phyloP scores from a whole-genome alignment of 352 stramenopile genomes.

The Phytophthora hibernalis region DNA sequence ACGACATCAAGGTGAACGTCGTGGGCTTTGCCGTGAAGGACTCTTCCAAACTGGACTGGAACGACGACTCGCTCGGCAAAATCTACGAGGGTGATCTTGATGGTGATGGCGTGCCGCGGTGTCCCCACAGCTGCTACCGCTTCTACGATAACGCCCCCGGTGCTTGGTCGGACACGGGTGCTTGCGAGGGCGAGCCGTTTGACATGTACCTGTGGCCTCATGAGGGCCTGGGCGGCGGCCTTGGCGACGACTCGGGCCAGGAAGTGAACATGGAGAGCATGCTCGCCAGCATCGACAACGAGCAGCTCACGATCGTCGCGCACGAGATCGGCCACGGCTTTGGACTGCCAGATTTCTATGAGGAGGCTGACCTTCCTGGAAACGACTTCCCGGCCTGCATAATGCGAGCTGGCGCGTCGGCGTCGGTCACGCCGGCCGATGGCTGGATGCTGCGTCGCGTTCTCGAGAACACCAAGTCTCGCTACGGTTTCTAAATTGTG shows the following conservation, averaged over 20 bases:
- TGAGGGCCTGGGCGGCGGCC: conserved; percentile 25
- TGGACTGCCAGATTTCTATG: no score
- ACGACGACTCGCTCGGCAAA: conserved; percentile 35
- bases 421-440: conserved; percentile 11
- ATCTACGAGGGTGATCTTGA: conserved; percentile 40
- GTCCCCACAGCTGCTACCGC: conserved; percentile 38
- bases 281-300: conserved; percentile 20
- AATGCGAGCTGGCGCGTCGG: conserved; percentile 12
- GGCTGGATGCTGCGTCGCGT: conserved; percentile 26
- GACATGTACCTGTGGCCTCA: conserved; percentile 41
- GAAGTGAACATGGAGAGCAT: conserved; percentile 28
- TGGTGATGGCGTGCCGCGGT: conserved; percentile 30
- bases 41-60: conserved; percentile 36
- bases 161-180: conserved; percentile 21
- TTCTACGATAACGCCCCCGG: conserved; percentile 15
- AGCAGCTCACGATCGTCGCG: conserved; percentile 28
- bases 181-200: conserved; percentile 31
- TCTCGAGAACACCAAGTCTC: conserved; percentile 8
- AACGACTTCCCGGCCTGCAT: conserved; percentile 7
- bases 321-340: conserved; percentile 40
- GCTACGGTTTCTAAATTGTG: conserved; percentile 5
- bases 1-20: no score
- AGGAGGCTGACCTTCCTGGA: conserved; percentile 3
- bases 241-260: conserved; percentile 14
- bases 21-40: conserved; percentile 18